Evolutionary conservation across 2,329 filamentous ascomycete genomes (phyloP), one percentile per base, ranked within the genome.

Genomic region (Albophoma yamanashiensis): DNA sequence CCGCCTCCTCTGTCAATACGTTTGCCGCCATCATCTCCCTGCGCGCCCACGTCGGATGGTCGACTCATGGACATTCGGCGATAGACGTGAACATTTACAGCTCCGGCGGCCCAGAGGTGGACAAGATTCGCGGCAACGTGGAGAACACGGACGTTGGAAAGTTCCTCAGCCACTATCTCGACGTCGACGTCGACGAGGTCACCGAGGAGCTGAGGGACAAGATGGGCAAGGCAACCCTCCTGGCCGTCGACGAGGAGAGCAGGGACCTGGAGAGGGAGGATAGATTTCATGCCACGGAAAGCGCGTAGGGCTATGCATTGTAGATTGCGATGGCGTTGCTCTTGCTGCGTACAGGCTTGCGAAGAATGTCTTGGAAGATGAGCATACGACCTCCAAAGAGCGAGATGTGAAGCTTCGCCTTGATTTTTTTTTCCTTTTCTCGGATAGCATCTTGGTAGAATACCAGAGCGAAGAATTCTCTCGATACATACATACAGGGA

Each of bases 31-130:
- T 99, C 78, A 84, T 97, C 66, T 96, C 90, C 66, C 82, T 89
- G 5, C 85, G 94, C 62, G 90, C 92, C 1, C 91, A 96, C 69
- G 84, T 96, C 52, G 95, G 94, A 17, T 99, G 94, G 94, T 88
- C 84, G 64, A 96, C 92, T 0, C 93, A 97, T 72, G 94, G 94
- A 36, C 94, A 99, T 76, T 89, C 88, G 25, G 94, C 88, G 58
- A 92, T 94, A 9, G 94, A 99, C 71, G 94, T 99, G 56, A 99
- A 99, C 73, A 91, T 99, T 65, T 99, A 97, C 76, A 88, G 89
- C 58, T 92, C 89, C 0, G 80, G 81, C 55, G 86, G 89, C 4
- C 80, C 83, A 0, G 80, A 83, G 43, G 83, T 87, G 0, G 80
- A 83, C 52, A 78, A 81, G 17, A 79, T 96, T 8, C 77, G 84